A percentile compares a stretch with the other conserved stretches of the same genome.
These are phyloP conservation scores for Lippia alba DNA, from an alignment of 305 asterid species.

Conservation along the genomic window DNA sequence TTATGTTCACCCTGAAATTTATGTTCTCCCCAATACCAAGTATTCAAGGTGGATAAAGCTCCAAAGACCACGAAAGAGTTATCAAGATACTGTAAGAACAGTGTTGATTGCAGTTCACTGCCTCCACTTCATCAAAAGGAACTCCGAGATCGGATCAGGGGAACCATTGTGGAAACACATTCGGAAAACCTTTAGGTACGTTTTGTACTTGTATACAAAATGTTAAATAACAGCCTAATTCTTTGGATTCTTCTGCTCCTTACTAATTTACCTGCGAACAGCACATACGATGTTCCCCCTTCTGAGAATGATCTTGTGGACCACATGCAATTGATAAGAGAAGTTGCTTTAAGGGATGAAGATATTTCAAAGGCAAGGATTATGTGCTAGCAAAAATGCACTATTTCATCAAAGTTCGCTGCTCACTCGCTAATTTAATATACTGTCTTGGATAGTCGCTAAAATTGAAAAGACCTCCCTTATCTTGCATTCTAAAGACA, in stretches of 20 bases:
- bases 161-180: conserved; percentile 58
- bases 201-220: not conserved
- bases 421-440: not conserved
- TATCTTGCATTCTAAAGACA: conserved; percentile 1
- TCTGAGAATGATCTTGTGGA: conserved; percentile 57
- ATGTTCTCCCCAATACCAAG: conserved; percentile 48
- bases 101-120: conserved; percentile 51
- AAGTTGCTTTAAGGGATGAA: conserved; percentile 58
- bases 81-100: conserved; percentile 43
- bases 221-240: conserved; percentile 9
- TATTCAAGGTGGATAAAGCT: conserved; percentile 64
- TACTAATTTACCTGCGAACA: conserved; percentile 37
- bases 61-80: conserved; percentile 54
- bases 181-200: conserved; percentile 49
- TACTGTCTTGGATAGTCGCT: conserved; percentile 3
- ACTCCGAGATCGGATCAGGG: conserved; percentile 38
- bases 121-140: conserved; percentile 60
- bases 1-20: conserved; percentile 53
- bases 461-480: not conserved
- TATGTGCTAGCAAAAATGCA: conserved; percentile 31
- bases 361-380: conserved; percentile 64
- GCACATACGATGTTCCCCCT: conserved; percentile 64
- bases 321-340: conserved; percentile 54
- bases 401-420: not conserved
- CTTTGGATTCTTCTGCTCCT: conserved; percentile 11